Evolutionary conservation across 106 monocot genomes (phyloP).

Genomic region (Acanthochlamys bracteata): DNA sequence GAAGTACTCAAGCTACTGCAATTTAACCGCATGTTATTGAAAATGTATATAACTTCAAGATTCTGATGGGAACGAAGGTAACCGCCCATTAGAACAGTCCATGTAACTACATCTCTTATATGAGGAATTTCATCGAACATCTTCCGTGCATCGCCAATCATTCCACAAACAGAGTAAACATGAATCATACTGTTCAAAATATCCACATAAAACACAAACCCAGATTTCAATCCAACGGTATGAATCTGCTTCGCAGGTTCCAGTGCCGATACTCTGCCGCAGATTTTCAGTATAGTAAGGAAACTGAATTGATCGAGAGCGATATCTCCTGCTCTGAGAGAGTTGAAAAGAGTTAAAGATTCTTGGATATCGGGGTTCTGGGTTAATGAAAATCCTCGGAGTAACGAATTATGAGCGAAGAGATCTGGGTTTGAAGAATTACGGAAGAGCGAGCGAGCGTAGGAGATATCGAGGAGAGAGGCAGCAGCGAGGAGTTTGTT

Average conservation of each 20-base stretch:
- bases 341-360: slow-evolving; percentile 21
- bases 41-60: slow-evolving; percentile 9
- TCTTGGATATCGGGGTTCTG: neutral
- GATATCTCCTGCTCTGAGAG: slow-evolving; percentile 9
- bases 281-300: slow-evolving; percentile 38
- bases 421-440: slow-evolving; percentile 17
- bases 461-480: slow-evolving; percentile 11
- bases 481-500: slow-evolving; percentile 40
- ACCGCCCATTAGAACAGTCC: slow-evolving; percentile 31
- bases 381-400: slow-evolving; percentile 18
- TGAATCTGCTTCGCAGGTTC: slow-evolving; percentile 22
- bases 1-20: slow-evolving; percentile 3
- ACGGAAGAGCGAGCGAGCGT: slow-evolving; percentile 32
- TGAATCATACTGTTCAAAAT: slow-evolving; percentile 34
- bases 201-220: slow-evolving; percentile 19
- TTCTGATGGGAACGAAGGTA: slow-evolving; percentile 10
- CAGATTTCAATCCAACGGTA: slow-evolving; percentile 6
- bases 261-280: slow-evolving; percentile 6
- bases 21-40: slow-evolving; percentile 12
- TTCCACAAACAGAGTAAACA: slow-evolving; percentile 21
- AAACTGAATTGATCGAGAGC: slow-evolving; percentile 49
- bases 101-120: slow-evolving; percentile 24
- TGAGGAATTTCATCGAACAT: slow-evolving; percentile 45
- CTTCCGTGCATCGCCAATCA: slow-evolving; percentile 7
- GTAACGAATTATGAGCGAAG: slow-evolving; percentile 33